Percentiles rank a stretch among this genome's conserved stretches.
Evolutionary conservation across 495 filamentous ascomycete genomes (phyloP).

Genomic region (Daldinia caldariorum): DNA sequence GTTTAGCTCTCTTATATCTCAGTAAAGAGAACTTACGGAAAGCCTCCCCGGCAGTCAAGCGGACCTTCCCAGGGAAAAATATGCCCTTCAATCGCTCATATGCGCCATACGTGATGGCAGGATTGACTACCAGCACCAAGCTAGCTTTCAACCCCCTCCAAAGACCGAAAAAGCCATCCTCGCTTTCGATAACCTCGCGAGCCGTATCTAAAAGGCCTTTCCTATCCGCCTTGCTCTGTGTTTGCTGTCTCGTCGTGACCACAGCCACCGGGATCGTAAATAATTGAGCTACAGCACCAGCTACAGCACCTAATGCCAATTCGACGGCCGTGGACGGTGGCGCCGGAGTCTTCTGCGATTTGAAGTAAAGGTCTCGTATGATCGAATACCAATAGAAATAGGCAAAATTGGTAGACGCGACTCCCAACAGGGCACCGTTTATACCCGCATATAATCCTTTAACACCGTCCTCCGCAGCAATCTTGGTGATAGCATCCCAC

Average conservation of each 20-base stretch:
- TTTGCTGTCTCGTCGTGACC: slow-evolving; percentile 95
- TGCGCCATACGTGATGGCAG: slow-evolving; percentile 96
- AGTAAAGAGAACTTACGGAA: slow-evolving; percentile 72
- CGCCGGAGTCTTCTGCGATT: slow-evolving; percentile 66
- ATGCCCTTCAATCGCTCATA: slow-evolving; percentile 88
- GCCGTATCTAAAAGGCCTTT: slow-evolving; percentile 92
- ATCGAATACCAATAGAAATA: slow-evolving; percentile 99
- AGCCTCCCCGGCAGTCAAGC: slow-evolving; percentile 84
- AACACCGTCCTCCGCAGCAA: slow-evolving; percentile 82
- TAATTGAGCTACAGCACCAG: slow-evolving; percentile 91
- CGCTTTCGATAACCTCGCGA: slow-evolving; percentile 84
- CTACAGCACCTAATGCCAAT: slow-evolving; percentile 84
- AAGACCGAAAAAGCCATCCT: slow-evolving; percentile 88
- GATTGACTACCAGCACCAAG: slow-evolving; percentile 95
- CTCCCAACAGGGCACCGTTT: slow-evolving; percentile 83
- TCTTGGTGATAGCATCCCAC: slow-evolving; percentile 87
- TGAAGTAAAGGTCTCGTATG: slow-evolving; percentile 83
- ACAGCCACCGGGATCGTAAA: slow-evolving; percentile 98
- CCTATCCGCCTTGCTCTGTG: slow-evolving; percentile 79
- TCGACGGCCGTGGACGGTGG: slow-evolving; percentile 86
- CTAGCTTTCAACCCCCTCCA: slow-evolving; percentile 98
- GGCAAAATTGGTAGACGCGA: slow-evolving; percentile 97
- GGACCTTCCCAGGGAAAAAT: slow-evolving; percentile 80
- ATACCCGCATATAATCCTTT: slow-evolving; percentile 90
- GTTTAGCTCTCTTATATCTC: neutral